Percentiles rank a stretch among this genome's conserved stretches.
Conservation (phyloP, 768 basidiomycete genomes). For the Gloeophyllum trabeum region DNA sequence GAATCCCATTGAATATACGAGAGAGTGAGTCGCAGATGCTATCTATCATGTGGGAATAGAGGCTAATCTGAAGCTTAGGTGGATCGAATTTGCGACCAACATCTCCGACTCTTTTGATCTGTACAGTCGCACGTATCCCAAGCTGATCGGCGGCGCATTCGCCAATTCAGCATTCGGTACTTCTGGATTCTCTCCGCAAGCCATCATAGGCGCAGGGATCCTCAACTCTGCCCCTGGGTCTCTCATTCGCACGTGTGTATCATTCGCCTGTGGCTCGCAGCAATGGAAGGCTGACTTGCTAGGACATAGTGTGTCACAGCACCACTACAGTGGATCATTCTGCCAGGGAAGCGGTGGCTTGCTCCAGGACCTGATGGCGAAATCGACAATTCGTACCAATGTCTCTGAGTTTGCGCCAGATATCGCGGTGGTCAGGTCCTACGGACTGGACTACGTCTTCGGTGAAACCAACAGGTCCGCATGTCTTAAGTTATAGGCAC, state of each 20-base stretch:
- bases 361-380: conserved; percentile 57
- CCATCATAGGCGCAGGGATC: conserved; percentile 40
- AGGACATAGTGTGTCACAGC: conserved; percentile 45
- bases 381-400: conserved; percentile 44
- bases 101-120: conserved; percentile 30
- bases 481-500: neutral
- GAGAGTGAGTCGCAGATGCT: conserved; percentile 26
- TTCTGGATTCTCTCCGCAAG: conserved; percentile 44
- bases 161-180: conserved; percentile 34
- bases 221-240: conserved; percentile 34
- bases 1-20: conserved; percentile 31
- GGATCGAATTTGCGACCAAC: conserved; percentile 39
- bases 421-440: conserved; percentile 33
- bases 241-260: conserved; percentile 40
- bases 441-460: conserved; percentile 43
- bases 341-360: conserved; percentile 41
- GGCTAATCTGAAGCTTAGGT: conserved; percentile 23
- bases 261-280: too few relatives aligned
- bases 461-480: conserved; percentile 47
- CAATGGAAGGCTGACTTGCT: neutral
- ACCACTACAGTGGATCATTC: conserved; percentile 46
- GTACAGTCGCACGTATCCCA: conserved; percentile 23
- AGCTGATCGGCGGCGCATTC: conserved; percentile 39
- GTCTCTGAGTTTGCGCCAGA: conserved; percentile 40
- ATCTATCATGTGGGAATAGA: neutral